Evolutionary conservation across 2,329 filamentous ascomycete genomes (phyloP), one percentile per base, ranked within the genome.

Genomic region (Neoascochyta sp.): DNA sequence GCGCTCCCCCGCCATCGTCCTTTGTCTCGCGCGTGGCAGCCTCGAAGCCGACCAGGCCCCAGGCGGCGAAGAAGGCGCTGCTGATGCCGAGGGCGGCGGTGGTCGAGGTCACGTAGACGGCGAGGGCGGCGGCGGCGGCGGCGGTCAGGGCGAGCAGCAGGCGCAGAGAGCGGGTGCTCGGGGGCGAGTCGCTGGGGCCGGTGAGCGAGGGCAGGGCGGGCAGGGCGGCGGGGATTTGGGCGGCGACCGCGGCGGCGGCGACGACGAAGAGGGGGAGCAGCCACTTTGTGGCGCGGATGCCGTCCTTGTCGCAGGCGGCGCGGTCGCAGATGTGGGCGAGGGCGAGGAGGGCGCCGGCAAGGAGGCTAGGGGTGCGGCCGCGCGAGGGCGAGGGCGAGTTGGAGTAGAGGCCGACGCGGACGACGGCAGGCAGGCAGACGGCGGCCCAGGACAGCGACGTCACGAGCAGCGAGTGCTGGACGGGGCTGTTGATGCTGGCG

Each of bases 261-360:
- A 50, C 52, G 7, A 54, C 46, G 16, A 63, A 41, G 15, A 57
- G 39, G 3, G 62, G 61, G 9, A 65, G 45, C 2, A 65, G 35
- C 17, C 54, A 53, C 64, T 71, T 69, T 13, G 63, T 63, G 54
- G 64, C 63, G 60, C 65, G 64, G n/a, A 67, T 59, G 22, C 62
- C 63, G 36, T 62, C 53, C 29, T 60, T 62, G 38, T 68, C 64
- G 41, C 62, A 60, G n/a, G 65, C 62, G 12, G 59, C 60, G 31
- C 67, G 45, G 39, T 70, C 66, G 52, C 67, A 69, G 20, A 70
- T 52, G 21, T 55, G 52, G 14, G 64, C 56, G 27, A 71, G 43
- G 8, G 62, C 65, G 20, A 70, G 52, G 27, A 69, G 51, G 7
- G 42, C 56, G 19, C 67, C 69, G 4, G 65, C 64, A 12, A 57